Conservation (phyloP, 768 basidiomycete genomes). For the Cystofilobasidium bisporidii region DNA sequence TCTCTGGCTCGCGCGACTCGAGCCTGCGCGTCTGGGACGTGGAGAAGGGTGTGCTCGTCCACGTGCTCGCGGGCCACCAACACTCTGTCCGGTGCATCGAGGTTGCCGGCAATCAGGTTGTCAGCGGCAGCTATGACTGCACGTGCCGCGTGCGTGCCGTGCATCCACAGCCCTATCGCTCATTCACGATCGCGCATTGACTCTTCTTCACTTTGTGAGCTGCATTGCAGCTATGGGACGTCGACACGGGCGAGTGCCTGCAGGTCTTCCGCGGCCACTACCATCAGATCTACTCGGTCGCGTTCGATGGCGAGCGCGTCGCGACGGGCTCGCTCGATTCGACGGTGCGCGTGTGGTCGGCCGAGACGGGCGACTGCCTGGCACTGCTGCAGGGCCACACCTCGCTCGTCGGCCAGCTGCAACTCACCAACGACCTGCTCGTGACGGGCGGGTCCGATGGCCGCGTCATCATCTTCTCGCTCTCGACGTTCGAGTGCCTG, state of each 20-base stretch:
- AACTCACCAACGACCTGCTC: slow-evolving; percentile 58
- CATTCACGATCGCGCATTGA: too few relatives aligned
- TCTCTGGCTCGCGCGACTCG: slow-evolving; percentile 79
- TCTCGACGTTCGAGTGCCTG: slow-evolving; percentile 41
- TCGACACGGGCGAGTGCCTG: slow-evolving; percentile 79
- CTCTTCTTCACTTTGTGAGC: too few relatives aligned
- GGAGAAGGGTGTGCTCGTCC: slow-evolving; percentile 51
- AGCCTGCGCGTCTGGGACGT: slow-evolving; percentile 91
- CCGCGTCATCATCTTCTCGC: slow-evolving; percentile 62
- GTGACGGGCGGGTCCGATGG: slow-evolving; percentile 84
- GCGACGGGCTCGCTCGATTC: slow-evolving; percentile 86
- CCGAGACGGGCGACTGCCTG: slow-evolving; percentile 65
- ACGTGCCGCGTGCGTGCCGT: slow-evolving; percentile 69
- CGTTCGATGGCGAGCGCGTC: slow-evolving; percentile 72
- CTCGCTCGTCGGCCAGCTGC: slow-evolving; percentile 81
- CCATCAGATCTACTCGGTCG: slow-evolving; percentile 81
- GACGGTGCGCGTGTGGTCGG: slow-evolving; percentile 86
- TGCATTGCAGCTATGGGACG: slow-evolving; percentile 85
- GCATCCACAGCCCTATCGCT: too few relatives aligned
- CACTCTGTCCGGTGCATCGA: slow-evolving; percentile 81
- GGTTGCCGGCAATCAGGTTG: slow-evolving; percentile 68
- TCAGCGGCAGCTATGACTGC: slow-evolving; percentile 87
- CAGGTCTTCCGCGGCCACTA: slow-evolving; percentile 72
- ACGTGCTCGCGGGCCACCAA: slow-evolving; percentile 62
- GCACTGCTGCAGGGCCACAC: slow-evolving; percentile 86